A percentile compares a stretch with the other conserved stretches of the same genome.
phyloP scores from a whole-genome alignment of 2,329 filamentous ascomycete species.

The Aplosporella prunicola region DNA sequence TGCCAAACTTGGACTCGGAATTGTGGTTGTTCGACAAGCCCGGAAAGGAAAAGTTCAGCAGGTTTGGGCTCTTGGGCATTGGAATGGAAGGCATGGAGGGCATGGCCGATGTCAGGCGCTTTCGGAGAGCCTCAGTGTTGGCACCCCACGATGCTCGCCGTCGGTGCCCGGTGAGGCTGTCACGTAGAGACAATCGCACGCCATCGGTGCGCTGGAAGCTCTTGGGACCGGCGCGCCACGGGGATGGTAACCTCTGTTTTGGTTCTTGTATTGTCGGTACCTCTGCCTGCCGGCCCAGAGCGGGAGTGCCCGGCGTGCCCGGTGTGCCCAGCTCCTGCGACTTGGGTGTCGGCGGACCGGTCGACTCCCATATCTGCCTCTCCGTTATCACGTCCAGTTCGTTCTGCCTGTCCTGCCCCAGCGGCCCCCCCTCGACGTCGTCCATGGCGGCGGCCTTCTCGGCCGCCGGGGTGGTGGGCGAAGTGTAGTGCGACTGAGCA shows the following conservation, averaged over 20 bases:
- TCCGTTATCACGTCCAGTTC: too few species aligned
- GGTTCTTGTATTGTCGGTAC: conserved; percentile 12
- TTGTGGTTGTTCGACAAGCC: conserved; percentile 18
- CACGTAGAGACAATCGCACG: conserved; percentile 27
- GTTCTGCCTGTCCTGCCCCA: conserved; percentile 31
- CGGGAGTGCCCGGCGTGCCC: conserved; percentile 1
- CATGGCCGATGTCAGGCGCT: conserved; percentile 27
- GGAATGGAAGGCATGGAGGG: too few species aligned
- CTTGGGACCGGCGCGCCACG: conserved; percentile 33
- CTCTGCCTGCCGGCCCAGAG: conserved; percentile 1
- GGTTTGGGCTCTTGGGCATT: conserved; percentile 26
- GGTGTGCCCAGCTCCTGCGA: conserved; percentile 1
- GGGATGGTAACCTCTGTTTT: conserved; percentile 31
- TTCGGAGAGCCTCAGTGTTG: conserved; percentile 25
- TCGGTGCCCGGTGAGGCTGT: conserved; percentile 29
- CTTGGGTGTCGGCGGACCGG: conserved; percentile 3
- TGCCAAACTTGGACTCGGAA: background rate
- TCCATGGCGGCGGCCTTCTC: conserved; percentile 51
- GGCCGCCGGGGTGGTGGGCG: conserved; percentile 47
- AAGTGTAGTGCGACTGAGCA: conserved; percentile 47
- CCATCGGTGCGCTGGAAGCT: conserved; percentile 27
- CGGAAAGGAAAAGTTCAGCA: conserved; percentile 28
- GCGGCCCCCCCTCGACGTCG: conserved; percentile 37
- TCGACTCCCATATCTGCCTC: too few species aligned
- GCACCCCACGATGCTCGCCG: conserved; percentile 31